Evolutionary conservation across 2,329 filamentous ascomycete genomes (phyloP), one percentile per base, ranked within the genome.

Genomic region (Allantophomopsis lycopodina): DNA sequence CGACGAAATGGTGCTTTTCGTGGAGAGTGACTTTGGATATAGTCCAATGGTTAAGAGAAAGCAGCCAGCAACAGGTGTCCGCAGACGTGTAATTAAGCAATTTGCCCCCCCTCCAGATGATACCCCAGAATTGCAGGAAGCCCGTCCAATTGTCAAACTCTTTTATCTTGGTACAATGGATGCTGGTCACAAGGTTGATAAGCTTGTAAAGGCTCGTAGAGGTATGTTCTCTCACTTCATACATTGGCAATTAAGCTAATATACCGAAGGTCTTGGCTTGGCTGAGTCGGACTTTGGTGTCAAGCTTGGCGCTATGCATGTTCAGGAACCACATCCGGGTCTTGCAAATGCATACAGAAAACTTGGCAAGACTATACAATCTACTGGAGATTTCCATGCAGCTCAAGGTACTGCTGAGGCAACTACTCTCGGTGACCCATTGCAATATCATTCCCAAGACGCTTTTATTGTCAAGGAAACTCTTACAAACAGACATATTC

Each of bases 11-110:
- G 77, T 95, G 5, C 79, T 96, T 44, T 98, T 98, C 53, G 87
- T 98, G n/a, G 91, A 98, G 62, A 94, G 86, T 56, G 91, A 98
- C 59, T 96, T 95, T 59, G 91, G 91, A 32, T 98, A 98, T 61
- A 95, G 87, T 54, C 91, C 91, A 1, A 83, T 96, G 54, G 80
- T 95, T 36, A 81, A 89, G 59, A 86, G 87, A 71, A 94, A 93
- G 67, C 91, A 98, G 60, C 91, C 91, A 16, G 91, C 91, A 7
- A 98, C 91, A 2, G 91, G 91, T 34, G 86, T 98, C 50, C 78
- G 91, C 46, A 76, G 91, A 55, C 95, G 95, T 65, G 82, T 96
- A 44, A 69, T 98, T 57, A 98, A 98, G 69, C 91, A 98, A 60
- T 98, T 98, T 61, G 89, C 91, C 31, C 91, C 91, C 23, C 91